phyloP scores from a whole-genome alignment of 2,329 filamentous ascomycete species.

The Aspergillus viridinutans region DNA sequence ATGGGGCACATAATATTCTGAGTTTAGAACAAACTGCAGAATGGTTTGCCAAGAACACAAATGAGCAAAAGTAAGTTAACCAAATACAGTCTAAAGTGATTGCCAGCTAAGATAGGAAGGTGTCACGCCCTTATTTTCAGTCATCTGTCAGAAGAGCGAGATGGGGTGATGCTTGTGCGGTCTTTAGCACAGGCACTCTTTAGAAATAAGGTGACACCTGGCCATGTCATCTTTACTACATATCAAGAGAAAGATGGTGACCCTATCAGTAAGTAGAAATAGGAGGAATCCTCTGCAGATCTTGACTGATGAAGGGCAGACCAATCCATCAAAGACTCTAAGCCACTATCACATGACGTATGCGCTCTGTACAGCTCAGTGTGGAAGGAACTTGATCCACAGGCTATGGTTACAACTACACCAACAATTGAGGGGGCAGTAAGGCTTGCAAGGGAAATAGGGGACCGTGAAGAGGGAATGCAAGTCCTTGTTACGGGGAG shows the following conservation, averaged over 20 bases:
- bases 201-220: slow-evolving; percentile 12
- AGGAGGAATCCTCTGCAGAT: neutral
- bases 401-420: slow-evolving; percentile 16
- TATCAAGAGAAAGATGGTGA: slow-evolving; percentile 24
- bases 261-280: slow-evolving; percentile 13
- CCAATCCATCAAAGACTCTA: slow-evolving; percentile 13
- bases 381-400: slow-evolving; percentile 20
- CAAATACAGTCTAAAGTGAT: neutral
- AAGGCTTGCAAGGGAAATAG: slow-evolving; percentile 16
- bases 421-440: slow-evolving; percentile 25
- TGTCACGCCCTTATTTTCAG: slow-evolving; percentile 30
- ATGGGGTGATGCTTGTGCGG: slow-evolving; percentile 19
- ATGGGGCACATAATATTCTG: slow-evolving; percentile 43
- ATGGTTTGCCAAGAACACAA: slow-evolving; percentile 32
- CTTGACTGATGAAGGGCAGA: slow-evolving; percentile 14
- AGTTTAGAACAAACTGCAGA: slow-evolving; percentile 35
- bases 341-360: slow-evolving; percentile 17
- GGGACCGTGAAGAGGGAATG: slow-evolving; percentile 12
- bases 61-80: slow-evolving; percentile 6
- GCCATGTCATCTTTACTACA: slow-evolving; percentile 29
- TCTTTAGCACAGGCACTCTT: slow-evolving; percentile 17
- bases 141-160: slow-evolving; percentile 28
- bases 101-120: slow-evolving; percentile 3
- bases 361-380: slow-evolving; percentile 18
- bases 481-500: slow-evolving; percentile 24